phyloP scores from a whole-genome alignment of 2,329 filamentous ascomycete genomes.

The Aschersonia sp. region DNA sequence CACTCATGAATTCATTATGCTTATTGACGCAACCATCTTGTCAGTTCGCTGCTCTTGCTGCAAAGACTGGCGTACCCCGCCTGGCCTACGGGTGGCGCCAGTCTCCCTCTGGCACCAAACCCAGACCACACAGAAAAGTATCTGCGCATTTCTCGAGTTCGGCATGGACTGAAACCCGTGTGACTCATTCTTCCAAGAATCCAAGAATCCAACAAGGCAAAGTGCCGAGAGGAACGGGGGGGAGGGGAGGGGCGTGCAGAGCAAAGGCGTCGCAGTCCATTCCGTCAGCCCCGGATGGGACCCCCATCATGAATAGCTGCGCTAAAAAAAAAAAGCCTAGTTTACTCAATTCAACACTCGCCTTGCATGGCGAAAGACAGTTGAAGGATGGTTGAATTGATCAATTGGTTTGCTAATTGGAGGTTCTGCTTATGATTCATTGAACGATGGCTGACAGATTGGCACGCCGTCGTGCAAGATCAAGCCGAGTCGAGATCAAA shows the following conservation, averaged over 20 bases:
- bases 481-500: too few relatives aligned
- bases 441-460: neutral
- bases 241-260: neutral
- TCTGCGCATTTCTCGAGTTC: neutral
- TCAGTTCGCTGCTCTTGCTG: too few relatives aligned
- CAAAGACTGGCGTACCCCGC: too few relatives aligned
- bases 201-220: conserved; percentile 1
- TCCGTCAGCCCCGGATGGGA: conserved; percentile 4
- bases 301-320: conserved; percentile 1
- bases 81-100: too few relatives aligned
- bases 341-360: too few relatives aligned
- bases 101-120: neutral
- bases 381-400: neutral
- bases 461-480: neutral
- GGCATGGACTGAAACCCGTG: conserved; percentile 1
- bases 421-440: too few relatives aligned
- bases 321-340: neutral
- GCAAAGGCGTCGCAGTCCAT: conserved; percentile 5
- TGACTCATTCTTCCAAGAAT: conserved; percentile 8
- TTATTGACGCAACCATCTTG: too few relatives aligned
- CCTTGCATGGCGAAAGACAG: neutral
- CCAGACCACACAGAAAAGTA: too few relatives aligned
- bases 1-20: too few relatives aligned
- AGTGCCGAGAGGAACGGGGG: neutral
- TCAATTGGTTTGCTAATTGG: too few relatives aligned